A percentile compares a stretch with the other conserved stretches of the same genome.
Conservation (phyloP, 352 stramenopile genomes). For the Phytophthora ohioensis region DNA sequence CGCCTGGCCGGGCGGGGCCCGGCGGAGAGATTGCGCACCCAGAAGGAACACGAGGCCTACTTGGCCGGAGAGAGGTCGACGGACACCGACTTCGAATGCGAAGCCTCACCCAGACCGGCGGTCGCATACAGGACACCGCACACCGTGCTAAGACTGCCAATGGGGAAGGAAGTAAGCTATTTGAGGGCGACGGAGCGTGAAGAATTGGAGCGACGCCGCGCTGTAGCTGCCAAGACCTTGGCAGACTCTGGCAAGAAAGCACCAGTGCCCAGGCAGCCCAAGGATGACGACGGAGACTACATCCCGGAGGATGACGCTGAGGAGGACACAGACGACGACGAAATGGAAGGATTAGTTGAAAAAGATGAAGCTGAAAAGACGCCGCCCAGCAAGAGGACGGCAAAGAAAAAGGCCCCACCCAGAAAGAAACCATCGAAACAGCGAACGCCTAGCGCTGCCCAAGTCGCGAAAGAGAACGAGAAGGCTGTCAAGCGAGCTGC, state of each 20-base stretch:
- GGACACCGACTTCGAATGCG: constrained; percentile 5
- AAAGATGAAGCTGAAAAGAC: no score
- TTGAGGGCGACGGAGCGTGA: neutral
- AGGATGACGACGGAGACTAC: constrained; percentile 13
- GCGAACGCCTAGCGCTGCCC: neutral
- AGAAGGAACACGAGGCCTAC: constrained; percentile 1
- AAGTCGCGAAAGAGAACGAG: neutral
- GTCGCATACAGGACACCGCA: neutral
- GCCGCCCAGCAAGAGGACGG: neutral
- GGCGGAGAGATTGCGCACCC: neutral
- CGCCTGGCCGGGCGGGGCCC: neutral
- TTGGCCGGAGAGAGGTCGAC: neutral
- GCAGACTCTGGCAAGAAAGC: constrained; percentile 9
- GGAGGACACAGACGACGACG: neutral
- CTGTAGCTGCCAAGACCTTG: constrained; percentile 7
- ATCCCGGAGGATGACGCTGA: constrained; percentile 4
- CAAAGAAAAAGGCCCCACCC: neutral
- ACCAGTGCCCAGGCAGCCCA: neutral
- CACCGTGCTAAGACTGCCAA: neutral
- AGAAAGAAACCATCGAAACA: no score
- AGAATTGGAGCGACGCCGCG: neutral
- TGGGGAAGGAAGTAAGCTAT: neutral
- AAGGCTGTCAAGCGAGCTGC: neutral
- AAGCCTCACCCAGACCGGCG: no score
- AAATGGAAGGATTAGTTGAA: no score